Base-by-base conservation (phyloP, 495 filamentous ascomycete genomes). In the Talaromyces stipitatus region DNA sequence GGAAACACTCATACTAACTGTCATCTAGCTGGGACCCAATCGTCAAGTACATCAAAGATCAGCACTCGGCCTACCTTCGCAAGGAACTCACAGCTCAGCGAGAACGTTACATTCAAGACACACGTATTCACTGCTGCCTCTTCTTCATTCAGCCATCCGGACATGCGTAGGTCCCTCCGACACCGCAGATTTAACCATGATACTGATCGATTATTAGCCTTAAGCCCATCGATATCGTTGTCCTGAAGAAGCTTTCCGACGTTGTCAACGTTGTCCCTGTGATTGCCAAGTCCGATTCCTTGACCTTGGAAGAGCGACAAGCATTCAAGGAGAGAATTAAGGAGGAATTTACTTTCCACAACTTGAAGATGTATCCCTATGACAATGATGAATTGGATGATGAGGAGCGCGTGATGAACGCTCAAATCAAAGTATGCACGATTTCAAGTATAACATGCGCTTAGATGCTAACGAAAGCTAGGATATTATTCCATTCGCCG, bases 21-120 rank as follows among this genome's bases (percentile, higher is more conserved):
- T 55, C 3, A n/a, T n/a, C 14, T 60, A 85, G 82, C 75, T 90
- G 87, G 87, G 87, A 90, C 65, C 87, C 95, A 51, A 99, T 99
- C 69, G 92, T 99, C 78, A 97, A 97, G 78, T 99, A 99, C 77
- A 99, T 99, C 82, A 99, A 99, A 81, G 95, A 99, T 75, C 94
- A 99, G 78, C 95, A 99, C 80, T 95, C 90, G n/a, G 91, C 95
- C 64, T 99, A 96, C 77, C 89, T 99, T 50, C 88, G 95, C 72
- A 99, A 99, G 80, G 94, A 99, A 69, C 91, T 99, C 63, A 97
- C 94, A n/a, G 94, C 94, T 62, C 95, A 99, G 80, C 89, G 94
- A 72, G 94, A 99, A 73, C 89, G 94, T 62, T 97, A 99, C 70
- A 96, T 99, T 62, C 92, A 96, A 77, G 94, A 99, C 73, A 97